These are phyloP conservation scores for Arthrobotrys megalospora DNA, from an alignment of 2,329 filamentous ascomycete species.

Conservation along the genomic window DNA sequence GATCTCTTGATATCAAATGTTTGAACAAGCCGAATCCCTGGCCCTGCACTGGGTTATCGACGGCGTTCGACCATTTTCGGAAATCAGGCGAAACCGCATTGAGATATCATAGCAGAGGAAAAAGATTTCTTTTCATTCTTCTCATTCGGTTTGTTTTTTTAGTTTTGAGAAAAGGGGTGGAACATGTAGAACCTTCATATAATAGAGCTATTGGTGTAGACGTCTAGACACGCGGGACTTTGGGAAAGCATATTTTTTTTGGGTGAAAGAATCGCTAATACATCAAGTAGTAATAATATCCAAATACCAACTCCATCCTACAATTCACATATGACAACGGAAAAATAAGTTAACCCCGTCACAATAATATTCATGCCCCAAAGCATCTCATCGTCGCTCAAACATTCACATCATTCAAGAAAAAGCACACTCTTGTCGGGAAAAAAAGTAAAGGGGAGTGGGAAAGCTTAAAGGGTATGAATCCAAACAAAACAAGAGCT, in stretches of 20 bases:
- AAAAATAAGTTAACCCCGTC: conserved; percentile 16
- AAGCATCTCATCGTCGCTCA: neutral
- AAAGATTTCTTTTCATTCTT: neutral
- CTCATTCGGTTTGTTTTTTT: neutral
- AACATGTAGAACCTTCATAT: conserved; percentile 6
- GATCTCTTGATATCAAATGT: neutral
- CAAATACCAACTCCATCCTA: conserved; percentile 53
- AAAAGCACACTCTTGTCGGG: conserved; percentile 15
- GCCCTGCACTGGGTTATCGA: neutral
- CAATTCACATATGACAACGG: conserved; percentile 29
- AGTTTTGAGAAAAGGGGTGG: neutral
- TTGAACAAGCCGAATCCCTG: conserved; percentile 14
- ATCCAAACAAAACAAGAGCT: conserved; percentile 14
- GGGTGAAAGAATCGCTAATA: conserved; percentile 52
- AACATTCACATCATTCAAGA: no score
- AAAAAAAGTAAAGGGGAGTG: conserved; percentile 13
- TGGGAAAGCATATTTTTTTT: conserved; percentile 24
- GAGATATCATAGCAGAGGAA: conserved; percentile 23
- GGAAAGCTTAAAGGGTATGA: conserved; percentile 19
- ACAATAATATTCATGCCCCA: neutral
- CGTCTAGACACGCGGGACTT: neutral
- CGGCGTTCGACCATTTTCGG: conserved; percentile 17
- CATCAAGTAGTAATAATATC: conserved; percentile 40
- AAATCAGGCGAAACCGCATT: conserved; percentile 1
- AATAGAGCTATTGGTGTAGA: neutral